phyloP scores from a whole-genome alignment of 129 eudicot species.

The Heracleum sosnowskyi region DNA sequence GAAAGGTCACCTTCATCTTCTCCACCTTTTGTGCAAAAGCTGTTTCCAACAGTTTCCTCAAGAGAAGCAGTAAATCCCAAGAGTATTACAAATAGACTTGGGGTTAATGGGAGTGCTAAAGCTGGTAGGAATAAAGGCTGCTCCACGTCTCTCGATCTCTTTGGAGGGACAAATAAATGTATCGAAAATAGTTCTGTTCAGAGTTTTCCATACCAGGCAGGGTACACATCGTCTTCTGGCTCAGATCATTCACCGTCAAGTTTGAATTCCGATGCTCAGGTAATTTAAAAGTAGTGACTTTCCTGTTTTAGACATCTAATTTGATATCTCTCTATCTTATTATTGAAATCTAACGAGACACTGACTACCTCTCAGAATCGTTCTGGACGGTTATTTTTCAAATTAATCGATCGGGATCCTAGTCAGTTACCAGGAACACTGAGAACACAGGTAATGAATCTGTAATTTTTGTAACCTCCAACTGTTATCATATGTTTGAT shows the following conservation, averaged over 20 bases:
- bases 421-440: slow-evolving; percentile 75
- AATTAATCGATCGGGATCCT: slow-evolving; percentile 86
- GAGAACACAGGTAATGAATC: slow-evolving; percentile 55
- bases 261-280: slow-evolving; percentile 84
- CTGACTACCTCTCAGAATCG: slow-evolving; percentile 45
- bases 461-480: background rate
- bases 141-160: slow-evolving; percentile 67
- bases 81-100: slow-evolving; percentile 41
- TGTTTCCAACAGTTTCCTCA: slow-evolving; percentile 52
- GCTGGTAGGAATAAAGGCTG: slow-evolving; percentile 30
- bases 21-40: slow-evolving; percentile 61
- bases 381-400: slow-evolving; percentile 66
- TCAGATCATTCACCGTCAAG: slow-evolving; percentile 93
- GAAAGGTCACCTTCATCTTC: slow-evolving; percentile 81
- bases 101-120: slow-evolving; percentile 32
- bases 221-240: slow-evolving; percentile 74
- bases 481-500: background rate
- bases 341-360: background rate
- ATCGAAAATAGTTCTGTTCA: slow-evolving; percentile 46
- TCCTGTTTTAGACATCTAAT: background rate
- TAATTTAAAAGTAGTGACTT: slow-evolving; percentile 13
- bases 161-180: slow-evolving; percentile 36
- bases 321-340: background rate
- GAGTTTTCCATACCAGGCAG: slow-evolving; percentile 57
- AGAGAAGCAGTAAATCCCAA: slow-evolving; percentile 42